Conservation (phyloP, 2,329 filamentous ascomycete species). For the Aciculosporium take region DNA sequence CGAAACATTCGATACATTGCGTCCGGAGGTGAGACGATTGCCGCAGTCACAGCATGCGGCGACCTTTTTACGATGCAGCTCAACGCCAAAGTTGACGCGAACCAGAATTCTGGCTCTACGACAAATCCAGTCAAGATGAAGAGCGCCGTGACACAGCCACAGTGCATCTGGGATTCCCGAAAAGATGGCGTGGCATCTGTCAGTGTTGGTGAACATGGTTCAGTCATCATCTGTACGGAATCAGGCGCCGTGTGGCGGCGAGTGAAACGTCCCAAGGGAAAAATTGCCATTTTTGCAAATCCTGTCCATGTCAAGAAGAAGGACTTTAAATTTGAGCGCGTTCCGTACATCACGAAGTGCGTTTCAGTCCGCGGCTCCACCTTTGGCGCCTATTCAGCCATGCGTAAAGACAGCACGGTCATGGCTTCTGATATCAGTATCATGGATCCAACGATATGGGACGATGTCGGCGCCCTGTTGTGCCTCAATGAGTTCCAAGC, state of each 20-base stretch:
- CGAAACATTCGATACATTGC: constrained; percentile 61
- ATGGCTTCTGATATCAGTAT: constrained; percentile 58
- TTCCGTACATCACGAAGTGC: constrained; percentile 77
- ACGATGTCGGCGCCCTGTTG: constrained; percentile 56
- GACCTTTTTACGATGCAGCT: constrained; percentile 80
- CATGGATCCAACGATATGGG: constrained; percentile 53
- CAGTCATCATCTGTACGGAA: constrained; percentile 83
- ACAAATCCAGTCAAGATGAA: constrained; percentile 88
- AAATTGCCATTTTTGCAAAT: constrained; percentile 40
- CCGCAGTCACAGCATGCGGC: constrained; percentile 68
- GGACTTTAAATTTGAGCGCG: constrained; percentile 88
- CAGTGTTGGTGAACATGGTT: constrained; percentile 80
- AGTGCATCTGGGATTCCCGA: constrained; percentile 76
- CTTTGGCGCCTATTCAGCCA: constrained; percentile 78
- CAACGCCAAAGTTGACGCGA: constrained; percentile 50
- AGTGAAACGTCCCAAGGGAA: constrained; percentile 67
- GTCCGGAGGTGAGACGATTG: constrained; percentile 81
- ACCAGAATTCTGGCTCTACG: constrained; percentile 53
- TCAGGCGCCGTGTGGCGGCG: constrained; percentile 89
- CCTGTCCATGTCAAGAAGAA: constrained; percentile 51
- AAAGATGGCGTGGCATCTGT: constrained; percentile 81
- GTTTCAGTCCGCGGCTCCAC: constrained; percentile 73
- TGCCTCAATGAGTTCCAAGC: constrained; percentile 48
- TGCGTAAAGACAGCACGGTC: constrained; percentile 72
- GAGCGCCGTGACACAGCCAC: constrained; percentile 61